These are phyloP conservation scores for Mycena pura DNA, from an alignment of 768 basidiomycete genomes.

Conservation along the genomic window DNA sequence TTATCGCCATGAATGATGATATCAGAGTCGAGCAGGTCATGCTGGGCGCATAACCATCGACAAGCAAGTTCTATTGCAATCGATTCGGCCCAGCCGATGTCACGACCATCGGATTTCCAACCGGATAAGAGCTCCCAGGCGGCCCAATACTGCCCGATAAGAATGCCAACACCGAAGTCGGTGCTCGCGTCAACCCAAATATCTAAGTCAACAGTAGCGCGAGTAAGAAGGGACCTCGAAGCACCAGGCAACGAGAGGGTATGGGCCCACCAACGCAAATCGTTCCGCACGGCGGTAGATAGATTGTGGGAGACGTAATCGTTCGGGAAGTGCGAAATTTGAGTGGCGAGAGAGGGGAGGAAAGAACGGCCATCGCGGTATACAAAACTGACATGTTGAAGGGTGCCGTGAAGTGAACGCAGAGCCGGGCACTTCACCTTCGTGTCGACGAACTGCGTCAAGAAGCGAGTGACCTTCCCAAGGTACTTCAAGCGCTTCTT, in stretches of 20 bases:
- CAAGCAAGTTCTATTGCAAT: constrained; percentile 33
- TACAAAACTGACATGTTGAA: constrained; percentile 7
- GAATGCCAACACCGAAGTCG: constrained; percentile 38
- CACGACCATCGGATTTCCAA: constrained; percentile 31
- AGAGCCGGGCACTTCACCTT: not conserved
- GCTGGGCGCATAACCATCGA: constrained; percentile 8
- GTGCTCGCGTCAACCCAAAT: too few species aligned
- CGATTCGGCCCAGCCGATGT: constrained; percentile 41
- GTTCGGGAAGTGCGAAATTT: not conserved
- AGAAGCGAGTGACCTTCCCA: not conserved
- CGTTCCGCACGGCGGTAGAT: not conserved
- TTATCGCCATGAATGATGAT: not conserved
- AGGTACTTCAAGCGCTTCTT: not conserved
- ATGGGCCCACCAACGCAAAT: constrained; percentile 14
- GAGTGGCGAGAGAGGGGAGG: not conserved
- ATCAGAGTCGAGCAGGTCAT: not conserved
- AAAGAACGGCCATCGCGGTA: not conserved
- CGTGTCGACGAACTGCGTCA: too few species aligned
- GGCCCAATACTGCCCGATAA: constrained; percentile 26
- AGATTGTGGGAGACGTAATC: constrained; percentile 8
- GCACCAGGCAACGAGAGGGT: not conserved
- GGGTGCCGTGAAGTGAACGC: not conserved
- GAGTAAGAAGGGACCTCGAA: not conserved
- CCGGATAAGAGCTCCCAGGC: constrained; percentile 30
- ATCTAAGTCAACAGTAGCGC: not conserved